A percentile compares a stretch with the other conserved stretches of the same genome.
phyloP scores from a whole-genome alignment of 441 rosid species.

The Populus hybrid region DNA sequence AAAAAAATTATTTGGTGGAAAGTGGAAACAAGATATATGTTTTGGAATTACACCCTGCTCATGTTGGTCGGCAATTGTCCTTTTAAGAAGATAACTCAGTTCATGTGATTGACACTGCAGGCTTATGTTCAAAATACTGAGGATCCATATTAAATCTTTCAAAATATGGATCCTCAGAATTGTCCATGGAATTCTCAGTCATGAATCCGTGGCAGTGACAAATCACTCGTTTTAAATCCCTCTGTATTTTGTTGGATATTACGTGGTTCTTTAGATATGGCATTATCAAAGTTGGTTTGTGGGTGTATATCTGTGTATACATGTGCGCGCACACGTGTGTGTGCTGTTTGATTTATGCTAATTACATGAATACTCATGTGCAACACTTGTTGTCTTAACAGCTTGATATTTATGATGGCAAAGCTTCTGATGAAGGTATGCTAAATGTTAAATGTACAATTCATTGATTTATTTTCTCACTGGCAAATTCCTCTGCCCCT shows the following conservation, averaged over 20 bases:
- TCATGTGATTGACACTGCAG: background rate
- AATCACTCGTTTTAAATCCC: background rate
- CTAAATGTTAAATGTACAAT: background rate
- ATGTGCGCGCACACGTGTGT: too few species aligned
- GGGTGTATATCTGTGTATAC: background rate
- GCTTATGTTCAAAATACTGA: background rate
- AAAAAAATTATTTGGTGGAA: background rate
- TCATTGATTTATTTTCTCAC: background rate
- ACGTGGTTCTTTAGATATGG: background rate
- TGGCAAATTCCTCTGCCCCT: background rate
- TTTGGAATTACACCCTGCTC: background rate
- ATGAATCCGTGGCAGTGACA: background rate
- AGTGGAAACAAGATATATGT: background rate
- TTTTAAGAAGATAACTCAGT: background rate
- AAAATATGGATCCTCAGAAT: background rate
- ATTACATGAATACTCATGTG: background rate
- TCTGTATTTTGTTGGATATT: background rate
- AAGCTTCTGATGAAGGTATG: constrained; percentile 74
- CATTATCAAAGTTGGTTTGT: background rate
- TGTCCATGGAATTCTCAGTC: background rate
- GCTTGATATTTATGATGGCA: constrained; percentile 85
- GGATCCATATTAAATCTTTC: background rate
- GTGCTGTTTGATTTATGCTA: constrained; percentile 7
- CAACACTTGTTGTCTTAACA: constrained; percentile 32
- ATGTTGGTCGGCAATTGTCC: background rate